A percentile compares a stretch with the other conserved stretches of the same genome.
Evolutionary conservation across 2,329 filamentous ascomycete genomes (phyloP).

Genomic region (Teratosphaeria zuluensis): DNA sequence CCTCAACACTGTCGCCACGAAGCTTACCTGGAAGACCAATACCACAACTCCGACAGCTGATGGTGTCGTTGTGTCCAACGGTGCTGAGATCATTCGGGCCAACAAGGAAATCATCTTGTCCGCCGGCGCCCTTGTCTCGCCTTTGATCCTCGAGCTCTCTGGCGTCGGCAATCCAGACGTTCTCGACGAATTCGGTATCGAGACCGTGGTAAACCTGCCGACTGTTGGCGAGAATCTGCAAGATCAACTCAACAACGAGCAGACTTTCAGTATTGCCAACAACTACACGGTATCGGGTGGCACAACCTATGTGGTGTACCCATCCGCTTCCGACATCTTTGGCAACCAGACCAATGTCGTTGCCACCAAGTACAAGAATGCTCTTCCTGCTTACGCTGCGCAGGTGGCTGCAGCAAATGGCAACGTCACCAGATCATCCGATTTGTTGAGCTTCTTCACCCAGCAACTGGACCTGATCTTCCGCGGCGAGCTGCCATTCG

Average conservation of each 20-base stretch:
- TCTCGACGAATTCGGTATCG: constrained; percentile 39
- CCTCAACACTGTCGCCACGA: background rate
- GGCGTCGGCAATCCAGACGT: constrained; percentile 46
- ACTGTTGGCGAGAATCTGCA: background rate
- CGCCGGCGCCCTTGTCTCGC: constrained; percentile 32
- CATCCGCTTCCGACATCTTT: background rate
- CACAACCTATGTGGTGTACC: background rate
- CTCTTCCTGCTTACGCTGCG: background rate
- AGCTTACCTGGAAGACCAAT: background rate
- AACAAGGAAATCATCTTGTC: constrained; percentile 9
- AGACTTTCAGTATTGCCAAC: background rate
- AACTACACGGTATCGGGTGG: background rate
- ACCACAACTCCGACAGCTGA: background rate
- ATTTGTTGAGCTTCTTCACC: background rate
- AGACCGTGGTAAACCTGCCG: constrained; percentile 24
- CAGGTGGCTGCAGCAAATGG: background rate
- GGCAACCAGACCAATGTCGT: background rate
- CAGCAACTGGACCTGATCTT: background rate
- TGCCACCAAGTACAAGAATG: background rate
- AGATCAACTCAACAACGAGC: background rate
- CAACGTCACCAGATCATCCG: background rate
- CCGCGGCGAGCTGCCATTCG: background rate
- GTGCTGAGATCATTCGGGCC: background rate
- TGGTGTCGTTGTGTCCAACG: background rate
- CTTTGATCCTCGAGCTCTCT: constrained; percentile 50